Evolutionary conservation across 768 basidiomycete genomes (phyloP).

Genomic region (Pisolithus orientalis): DNA sequence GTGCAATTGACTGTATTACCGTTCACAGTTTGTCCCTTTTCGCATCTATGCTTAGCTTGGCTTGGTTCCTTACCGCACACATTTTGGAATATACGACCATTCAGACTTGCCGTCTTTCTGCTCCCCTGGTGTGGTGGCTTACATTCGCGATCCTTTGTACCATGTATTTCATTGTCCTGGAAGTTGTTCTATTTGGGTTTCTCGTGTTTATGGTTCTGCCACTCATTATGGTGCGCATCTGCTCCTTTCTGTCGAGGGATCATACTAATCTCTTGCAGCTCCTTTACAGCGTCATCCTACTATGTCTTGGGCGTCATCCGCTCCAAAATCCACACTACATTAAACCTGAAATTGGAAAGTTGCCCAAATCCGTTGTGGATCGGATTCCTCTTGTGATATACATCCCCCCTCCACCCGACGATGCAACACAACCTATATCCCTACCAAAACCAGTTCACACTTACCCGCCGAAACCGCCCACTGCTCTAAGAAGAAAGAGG

Average conservation of each 20-base stretch:
- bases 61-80: slow-evolving; percentile 80
- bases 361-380: slow-evolving; percentile 66
- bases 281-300: slow-evolving; percentile 70
- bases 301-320: slow-evolving; percentile 77
- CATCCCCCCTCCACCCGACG: slow-evolving; percentile 71
- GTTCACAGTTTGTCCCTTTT: slow-evolving; percentile 50
- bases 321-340: slow-evolving; percentile 68
- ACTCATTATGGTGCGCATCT: slow-evolving; percentile 60
- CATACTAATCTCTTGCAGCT: slow-evolving; percentile 36
- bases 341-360: slow-evolving; percentile 72
- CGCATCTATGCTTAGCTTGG: slow-evolving; percentile 64
- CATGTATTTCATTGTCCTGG: slow-evolving; percentile 68
- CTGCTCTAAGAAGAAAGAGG: slow-evolving; percentile 32
- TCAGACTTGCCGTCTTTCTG: slow-evolving; percentile 60
- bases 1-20: slow-evolving; percentile 8
- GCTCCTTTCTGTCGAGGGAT: neutral
- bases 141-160: slow-evolving; percentile 74
- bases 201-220: slow-evolving; percentile 76
- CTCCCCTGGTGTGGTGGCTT: slow-evolving; percentile 86
- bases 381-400: slow-evolving; percentile 80
- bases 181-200: slow-evolving; percentile 69
- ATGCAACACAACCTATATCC: slow-evolving; percentile 30
- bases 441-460: slow-evolving; percentile 45
- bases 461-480: slow-evolving; percentile 54
- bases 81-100: slow-evolving; percentile 74